Conservation (phyloP, 1,284 basidiomycete genomes). For the Trichosporon sp. region DNA sequence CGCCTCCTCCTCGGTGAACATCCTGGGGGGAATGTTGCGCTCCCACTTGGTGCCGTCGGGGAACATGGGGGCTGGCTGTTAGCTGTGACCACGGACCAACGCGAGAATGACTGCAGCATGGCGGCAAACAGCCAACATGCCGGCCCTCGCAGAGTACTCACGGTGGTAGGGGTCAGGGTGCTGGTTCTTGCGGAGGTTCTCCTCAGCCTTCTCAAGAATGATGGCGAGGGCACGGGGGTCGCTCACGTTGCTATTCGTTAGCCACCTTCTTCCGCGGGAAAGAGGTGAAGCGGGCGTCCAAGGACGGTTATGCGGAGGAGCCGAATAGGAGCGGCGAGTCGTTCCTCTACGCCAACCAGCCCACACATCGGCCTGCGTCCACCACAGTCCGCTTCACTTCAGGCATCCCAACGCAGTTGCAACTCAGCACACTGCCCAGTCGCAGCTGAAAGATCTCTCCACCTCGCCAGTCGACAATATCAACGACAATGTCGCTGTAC, state of each 20-base stretch:
- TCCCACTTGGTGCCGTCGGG: constrained; percentile 85
- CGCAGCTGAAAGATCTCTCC: too few relatives aligned
- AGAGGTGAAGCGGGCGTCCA: too few relatives aligned
- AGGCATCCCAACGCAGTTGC: too few relatives aligned
- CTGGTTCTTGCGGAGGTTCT: constrained; percentile 65
- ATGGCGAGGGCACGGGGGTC: constrained; percentile 81
- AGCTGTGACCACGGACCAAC: constrained; percentile 28
- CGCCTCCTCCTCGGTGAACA: constrained; percentile 21
- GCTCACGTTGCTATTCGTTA: constrained; percentile 69
- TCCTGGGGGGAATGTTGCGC: constrained; percentile 22
- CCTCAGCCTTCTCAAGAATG: constrained; percentile 82
- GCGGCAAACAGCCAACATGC: background rate
- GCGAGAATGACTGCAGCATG: constrained; percentile 28
- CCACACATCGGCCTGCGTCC: too few relatives aligned
- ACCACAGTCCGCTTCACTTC: too few relatives aligned
- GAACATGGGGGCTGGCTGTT: constrained; percentile 66
- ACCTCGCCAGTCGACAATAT: too few relatives aligned
- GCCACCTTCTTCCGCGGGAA: background rate
- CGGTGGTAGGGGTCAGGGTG: constrained; percentile 93
- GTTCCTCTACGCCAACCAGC: too few relatives aligned
- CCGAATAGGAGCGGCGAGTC: too few relatives aligned
- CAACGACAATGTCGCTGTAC: too few relatives aligned
- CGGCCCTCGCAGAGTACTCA: constrained; percentile 58
- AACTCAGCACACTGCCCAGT: too few relatives aligned
- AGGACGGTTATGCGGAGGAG: too few relatives aligned